Evolutionary conservation across 2,329 filamentous ascomycete species (phyloP).

Genomic region (Paecilomyces dactylethromorphus): DNA sequence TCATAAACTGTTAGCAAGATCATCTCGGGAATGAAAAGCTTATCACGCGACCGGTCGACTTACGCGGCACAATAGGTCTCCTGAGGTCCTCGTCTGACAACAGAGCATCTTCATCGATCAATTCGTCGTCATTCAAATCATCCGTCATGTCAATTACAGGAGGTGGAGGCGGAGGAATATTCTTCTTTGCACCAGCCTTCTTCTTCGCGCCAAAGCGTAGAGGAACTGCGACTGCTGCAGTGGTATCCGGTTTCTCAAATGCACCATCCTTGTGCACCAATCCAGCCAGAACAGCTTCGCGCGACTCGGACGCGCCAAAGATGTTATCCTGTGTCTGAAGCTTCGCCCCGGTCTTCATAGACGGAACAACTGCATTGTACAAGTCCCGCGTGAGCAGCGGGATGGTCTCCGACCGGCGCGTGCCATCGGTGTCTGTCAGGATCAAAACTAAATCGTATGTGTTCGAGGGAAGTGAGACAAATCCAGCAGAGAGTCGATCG

Average conservation of each 20-base stretch:
- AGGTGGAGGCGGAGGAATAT: background rate
- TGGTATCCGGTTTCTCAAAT: slow-evolving; percentile 67
- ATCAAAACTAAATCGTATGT: slow-evolving; percentile 83
- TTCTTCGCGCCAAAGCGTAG: slow-evolving; percentile 58
- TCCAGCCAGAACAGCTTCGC: slow-evolving; percentile 81
- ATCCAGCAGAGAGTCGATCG: slow-evolving; percentile 76
- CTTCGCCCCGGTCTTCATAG: slow-evolving; percentile 63
- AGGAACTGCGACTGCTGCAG: slow-evolving; percentile 51
- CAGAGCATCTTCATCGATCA: slow-evolving; percentile 86
- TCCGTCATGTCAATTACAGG: slow-evolving; percentile 54
- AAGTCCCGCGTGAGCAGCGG: slow-evolving; percentile 61
- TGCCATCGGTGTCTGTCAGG: slow-evolving; percentile 69
- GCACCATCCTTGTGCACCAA: slow-evolving; percentile 55
- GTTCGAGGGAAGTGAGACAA: slow-evolving; percentile 66
- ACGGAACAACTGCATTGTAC: slow-evolving; percentile 61
- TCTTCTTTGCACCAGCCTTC: background rate
- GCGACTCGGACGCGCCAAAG: slow-evolving; percentile 51
- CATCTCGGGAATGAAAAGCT: slow-evolving; percentile 1
- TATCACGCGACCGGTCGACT: slow-evolving; percentile 31
- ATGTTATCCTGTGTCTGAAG: slow-evolving; percentile 58
- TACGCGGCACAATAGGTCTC: slow-evolving; percentile 72
- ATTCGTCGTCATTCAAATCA: slow-evolving; percentile 66
- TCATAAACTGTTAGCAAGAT: slow-evolving; percentile 8
- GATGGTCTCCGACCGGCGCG: slow-evolving; percentile 55
- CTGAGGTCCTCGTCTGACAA: slow-evolving; percentile 79